Conservation (phyloP, 1,284 basidiomycete genomes). For the Trichosporon sp. region DNA sequence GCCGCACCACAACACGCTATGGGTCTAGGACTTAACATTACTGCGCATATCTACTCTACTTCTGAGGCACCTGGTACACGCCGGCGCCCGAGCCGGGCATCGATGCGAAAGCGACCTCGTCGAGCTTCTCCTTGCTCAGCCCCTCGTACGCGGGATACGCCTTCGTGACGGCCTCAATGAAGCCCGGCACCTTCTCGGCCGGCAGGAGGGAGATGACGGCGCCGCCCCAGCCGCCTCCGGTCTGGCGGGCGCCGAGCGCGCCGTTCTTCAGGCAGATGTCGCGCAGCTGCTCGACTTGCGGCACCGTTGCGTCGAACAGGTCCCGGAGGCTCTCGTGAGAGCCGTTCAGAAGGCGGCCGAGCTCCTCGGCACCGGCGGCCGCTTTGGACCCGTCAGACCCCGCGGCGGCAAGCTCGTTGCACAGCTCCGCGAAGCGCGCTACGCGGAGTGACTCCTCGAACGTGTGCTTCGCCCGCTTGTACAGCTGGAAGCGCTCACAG, state of each 20-base stretch:
- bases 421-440: slow-evolving; percentile 63
- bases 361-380: slow-evolving; percentile 23
- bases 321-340: slow-evolving; percentile 65
- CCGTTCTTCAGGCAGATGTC: slow-evolving; percentile 59
- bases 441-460: slow-evolving; percentile 71
- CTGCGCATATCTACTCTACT: neutral
- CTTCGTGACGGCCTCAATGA: slow-evolving; percentile 60
- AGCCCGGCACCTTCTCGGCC: slow-evolving; percentile 60
- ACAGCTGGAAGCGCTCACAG: slow-evolving; percentile 68
- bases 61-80: slow-evolving; percentile 47
- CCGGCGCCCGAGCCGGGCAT: slow-evolving; percentile 76
- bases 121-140: slow-evolving; percentile 58
- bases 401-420: slow-evolving; percentile 53
- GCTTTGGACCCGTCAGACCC: slow-evolving; percentile 22
- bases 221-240: slow-evolving; percentile 83
- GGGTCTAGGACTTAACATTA: neutral
- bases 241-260: slow-evolving; percentile 60
- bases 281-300: slow-evolving; percentile 65
- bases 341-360: slow-evolving; percentile 71
- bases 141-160: slow-evolving; percentile 60
- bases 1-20: no score
- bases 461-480: slow-evolving; percentile 71
- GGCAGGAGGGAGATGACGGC: slow-evolving; percentile 77
- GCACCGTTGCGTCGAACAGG: slow-evolving; percentile 71
- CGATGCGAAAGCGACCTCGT: slow-evolving; percentile 74